Percentiles rank a stretch among this genome's conserved stretches.
phyloP scores from a whole-genome alignment of 176 grass and related monocot species.

The Triticum timopheevii region DNA sequence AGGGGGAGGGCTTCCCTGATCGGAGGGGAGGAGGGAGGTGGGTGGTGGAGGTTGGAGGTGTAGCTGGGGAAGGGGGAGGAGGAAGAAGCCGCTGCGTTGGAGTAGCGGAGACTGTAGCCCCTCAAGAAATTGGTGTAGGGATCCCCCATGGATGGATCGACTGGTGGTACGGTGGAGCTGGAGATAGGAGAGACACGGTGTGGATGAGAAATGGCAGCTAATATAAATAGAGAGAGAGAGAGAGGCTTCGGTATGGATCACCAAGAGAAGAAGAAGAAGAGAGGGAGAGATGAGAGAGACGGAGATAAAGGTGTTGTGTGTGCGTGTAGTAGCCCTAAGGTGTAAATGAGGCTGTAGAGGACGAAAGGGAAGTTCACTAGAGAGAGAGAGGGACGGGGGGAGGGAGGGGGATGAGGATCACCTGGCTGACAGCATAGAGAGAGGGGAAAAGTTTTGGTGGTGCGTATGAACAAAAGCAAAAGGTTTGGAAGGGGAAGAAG shows the following conservation, averaged over 20 bases:
- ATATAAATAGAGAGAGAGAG: slow-evolving; percentile 49
- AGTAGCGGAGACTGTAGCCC: slow-evolving; percentile 34
- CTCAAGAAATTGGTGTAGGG: slow-evolving; percentile 59
- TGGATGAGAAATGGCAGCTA: slow-evolving; percentile 35
- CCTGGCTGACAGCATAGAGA: slow-evolving; percentile 38
- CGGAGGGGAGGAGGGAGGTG: slow-evolving; percentile 59
- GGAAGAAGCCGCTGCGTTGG: slow-evolving; percentile 28
- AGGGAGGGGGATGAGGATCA: slow-evolving; percentile 36
- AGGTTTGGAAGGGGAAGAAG: slow-evolving; percentile 11
- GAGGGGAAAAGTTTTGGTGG: slow-evolving; percentile 33
- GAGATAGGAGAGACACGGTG: slow-evolving; percentile 28
- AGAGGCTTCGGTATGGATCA: slow-evolving; percentile 26
- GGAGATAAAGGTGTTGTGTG: slow-evolving; percentile 32
- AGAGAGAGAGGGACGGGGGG: background rate
- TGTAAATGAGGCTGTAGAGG: slow-evolving; percentile 49
- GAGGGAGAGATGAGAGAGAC: slow-evolving; percentile 14
- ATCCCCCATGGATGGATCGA: slow-evolving; percentile 52
- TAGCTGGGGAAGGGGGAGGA: slow-evolving; percentile 19
- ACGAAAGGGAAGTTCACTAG: slow-evolving; percentile 52
- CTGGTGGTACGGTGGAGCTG: slow-evolving; percentile 16
- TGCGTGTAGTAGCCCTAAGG: slow-evolving; percentile 51
- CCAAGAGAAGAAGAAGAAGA: slow-evolving; percentile 27
- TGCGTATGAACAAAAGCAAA: slow-evolving; percentile 37
- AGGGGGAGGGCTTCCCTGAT: slow-evolving; percentile 72
- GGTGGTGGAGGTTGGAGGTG: slow-evolving; percentile 38